Evolutionary conservation across 2,329 filamentous ascomycete species (phyloP).

Genomic region (Orbilia quercus): DNA sequence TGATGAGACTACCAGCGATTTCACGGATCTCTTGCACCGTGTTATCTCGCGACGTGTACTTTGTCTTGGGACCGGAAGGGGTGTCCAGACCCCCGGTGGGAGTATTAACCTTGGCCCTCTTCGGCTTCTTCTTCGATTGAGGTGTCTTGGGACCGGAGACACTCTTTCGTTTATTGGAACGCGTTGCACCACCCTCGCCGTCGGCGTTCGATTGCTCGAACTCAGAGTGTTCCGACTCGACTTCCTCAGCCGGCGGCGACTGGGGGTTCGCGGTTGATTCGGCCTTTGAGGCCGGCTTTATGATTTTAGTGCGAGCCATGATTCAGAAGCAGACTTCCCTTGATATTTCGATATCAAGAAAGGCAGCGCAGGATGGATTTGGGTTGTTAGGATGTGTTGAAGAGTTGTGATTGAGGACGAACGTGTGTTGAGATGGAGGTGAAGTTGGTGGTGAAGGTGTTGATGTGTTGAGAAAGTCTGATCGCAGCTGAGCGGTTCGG

Average conservation of each 20-base stretch:
- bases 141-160: slow-evolving; percentile 50
- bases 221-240: slow-evolving; percentile 48
- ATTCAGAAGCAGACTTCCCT: slow-evolving; percentile 6
- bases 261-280: slow-evolving; percentile 40
- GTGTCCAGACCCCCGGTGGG: slow-evolving; percentile 47
- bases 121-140: slow-evolving; percentile 54
- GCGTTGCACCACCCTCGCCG: slow-evolving; percentile 38
- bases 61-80: slow-evolving; percentile 45
- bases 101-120: slow-evolving; percentile 49
- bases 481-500: slow-evolving; percentile 8
- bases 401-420: slow-evolving; percentile 55
- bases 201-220: slow-evolving; percentile 34
- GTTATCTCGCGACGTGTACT: slow-evolving; percentile 55
- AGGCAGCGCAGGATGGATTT: slow-evolving; percentile 15
- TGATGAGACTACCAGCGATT: slow-evolving; percentile 50
- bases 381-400: slow-evolving; percentile 54
- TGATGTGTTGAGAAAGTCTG: slow-evolving; percentile 50
- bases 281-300: slow-evolving; percentile 45
- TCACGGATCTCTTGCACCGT: slow-evolving; percentile 54
- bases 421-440: slow-evolving; percentile 53
- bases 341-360: slow-evolving; percentile 20
- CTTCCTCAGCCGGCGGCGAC: slow-evolving; percentile 48
- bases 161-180: slow-evolving; percentile 53
- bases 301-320: slow-evolving; percentile 55
- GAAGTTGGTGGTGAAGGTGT: slow-evolving; percentile 49